Evolutionary conservation across 2,329 filamentous ascomycete species (phyloP).

Genomic region (Xylaria sp.): DNA sequence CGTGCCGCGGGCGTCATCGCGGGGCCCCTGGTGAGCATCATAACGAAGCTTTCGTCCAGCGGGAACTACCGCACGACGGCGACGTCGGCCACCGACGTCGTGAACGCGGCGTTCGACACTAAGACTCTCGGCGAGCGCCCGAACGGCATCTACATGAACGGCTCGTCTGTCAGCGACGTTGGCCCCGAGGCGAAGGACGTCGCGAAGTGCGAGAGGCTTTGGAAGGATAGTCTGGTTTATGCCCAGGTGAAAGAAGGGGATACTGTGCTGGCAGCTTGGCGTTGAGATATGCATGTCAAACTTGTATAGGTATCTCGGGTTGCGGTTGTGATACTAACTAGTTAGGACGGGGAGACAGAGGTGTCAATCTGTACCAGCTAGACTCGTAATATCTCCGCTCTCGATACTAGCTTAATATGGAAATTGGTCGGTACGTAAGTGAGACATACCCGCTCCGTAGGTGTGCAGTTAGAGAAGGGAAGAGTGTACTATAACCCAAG

Average conservation of each 20-base stretch:
- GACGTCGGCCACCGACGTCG: conserved; percentile 49
- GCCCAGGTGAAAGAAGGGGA: conserved; percentile 47
- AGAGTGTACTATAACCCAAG: no score
- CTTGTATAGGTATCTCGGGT: neutral
- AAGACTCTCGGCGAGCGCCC: conserved; percentile 43
- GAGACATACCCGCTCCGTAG: neutral
- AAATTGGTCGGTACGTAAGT: neutral
- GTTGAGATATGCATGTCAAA: conserved; percentile 11
- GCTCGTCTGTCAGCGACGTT: conserved; percentile 35
- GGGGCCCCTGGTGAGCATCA: conserved; percentile 30
- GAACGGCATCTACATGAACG: conserved; percentile 52
- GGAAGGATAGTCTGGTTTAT: conserved; percentile 47
- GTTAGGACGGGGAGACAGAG: neutral
- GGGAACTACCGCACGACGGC: conserved; percentile 43
- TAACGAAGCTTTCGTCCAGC: conserved; percentile 38
- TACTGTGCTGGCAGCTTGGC: conserved; percentile 47
- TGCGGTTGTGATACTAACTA: no score
- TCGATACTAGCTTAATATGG: neutral
- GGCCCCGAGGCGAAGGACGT: conserved; percentile 47
- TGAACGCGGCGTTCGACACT: conserved; percentile 47
- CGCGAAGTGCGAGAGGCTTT: conserved; percentile 46
- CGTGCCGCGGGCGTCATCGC: conserved; percentile 30
- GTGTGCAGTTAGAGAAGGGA: neutral
- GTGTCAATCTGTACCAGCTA: neutral
- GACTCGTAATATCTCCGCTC: neutral